Evolutionary conservation across 2,329 filamentous ascomycete species (phyloP), one percentile per base, ranked within the genome.

Genomic region (Aphanocladium album): DNA sequence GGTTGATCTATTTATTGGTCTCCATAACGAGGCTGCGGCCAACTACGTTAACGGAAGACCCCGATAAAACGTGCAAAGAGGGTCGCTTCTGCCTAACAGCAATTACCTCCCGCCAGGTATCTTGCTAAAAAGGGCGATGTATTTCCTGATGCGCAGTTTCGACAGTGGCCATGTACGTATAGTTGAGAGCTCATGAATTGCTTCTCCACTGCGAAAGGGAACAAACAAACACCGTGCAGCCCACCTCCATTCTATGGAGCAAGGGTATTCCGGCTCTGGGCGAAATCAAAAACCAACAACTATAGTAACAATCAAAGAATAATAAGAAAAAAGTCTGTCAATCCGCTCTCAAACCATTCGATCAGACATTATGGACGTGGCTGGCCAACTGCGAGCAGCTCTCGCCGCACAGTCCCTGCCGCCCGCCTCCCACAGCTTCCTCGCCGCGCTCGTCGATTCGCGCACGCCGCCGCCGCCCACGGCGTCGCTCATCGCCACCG

Each of bases 401-500:
- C 74, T 86, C 74, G 67, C 80, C 69, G 68, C 78, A 67, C 71
- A 88, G 76, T 75, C 79, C 74, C 67, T 88, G 76, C 74, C 87
- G 69, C 39, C 75, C 66, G 73, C 83, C 1, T 80, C 82, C 2
- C 60, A 71, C 39, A 65, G 81, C 61, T 93, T 89, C 84, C 81
- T 95, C 30, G 78, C 80, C 61, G 76, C 75, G 60, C 85, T 93
- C 70, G 71, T 89, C 62, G 74, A 82, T 11, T 78, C 81, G 17
- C 82, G 73, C 74, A 82, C 66, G 71, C 82, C 77, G 49, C 78
- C 79, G 17, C 86, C 84, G 1, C 87, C 90, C 0, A 74, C 92
- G 1, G 83, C 86, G 30, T 88, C 89, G 4, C 80, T 96, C 21
- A 80, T 89, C 60, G 90, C 91, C 63, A 95, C 92, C 2, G 89